Base-by-base conservation (phyloP, 1,284 basidiomycete genomes). In the Leucoagaricus sp. region DNA sequence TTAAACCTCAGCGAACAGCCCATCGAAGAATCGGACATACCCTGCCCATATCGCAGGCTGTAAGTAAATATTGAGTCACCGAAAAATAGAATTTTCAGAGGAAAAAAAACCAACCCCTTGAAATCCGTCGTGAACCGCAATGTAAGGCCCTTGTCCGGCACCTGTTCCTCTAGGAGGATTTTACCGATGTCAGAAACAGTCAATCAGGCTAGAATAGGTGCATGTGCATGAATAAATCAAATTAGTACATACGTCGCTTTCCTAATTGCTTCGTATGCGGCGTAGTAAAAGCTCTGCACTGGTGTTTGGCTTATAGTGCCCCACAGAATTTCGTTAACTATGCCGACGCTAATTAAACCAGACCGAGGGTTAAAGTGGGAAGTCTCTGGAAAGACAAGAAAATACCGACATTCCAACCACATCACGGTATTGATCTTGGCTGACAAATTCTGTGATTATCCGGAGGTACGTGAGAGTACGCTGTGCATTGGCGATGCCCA, bases 121-220 rank as follows among this genome's bases (percentile, higher is more conserved):
- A 75, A 93, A 93, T 36, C 81, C 89, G 62, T 93, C 89, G 68
- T 91, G 89, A 59, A 89, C 81, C 4, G 84, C 80, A 49, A 93
- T 79, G 66, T 85, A 83, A 2, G 91, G 89, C 0, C 91, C 91
- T 34, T 85, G 82, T 38, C 85, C 86, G 26, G 75, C 72, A 26
- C 90, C 90, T 50, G 72, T 72, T 19, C 91, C 91, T 38, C 86
- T 84, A 62, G 55, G 56, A 57, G 56, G 51, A 48, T 58, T 55
- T 52, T 26, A 12, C 41, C 54, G 46, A 15, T 38, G 23, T 31
- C n/a, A 47, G 34, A 19, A 54, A 23, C 17, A 6, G 23, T 42
- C 21, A 38, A n/a, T 31, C 25, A 49, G n/a, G 21, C 4, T 26
- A 19, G 29, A 44, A 25, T 5, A 26, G n/a, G 9, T 46, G 33